Conservation (phyloP, 305 asterid genomes). For the Solanum hybrid region DNA sequence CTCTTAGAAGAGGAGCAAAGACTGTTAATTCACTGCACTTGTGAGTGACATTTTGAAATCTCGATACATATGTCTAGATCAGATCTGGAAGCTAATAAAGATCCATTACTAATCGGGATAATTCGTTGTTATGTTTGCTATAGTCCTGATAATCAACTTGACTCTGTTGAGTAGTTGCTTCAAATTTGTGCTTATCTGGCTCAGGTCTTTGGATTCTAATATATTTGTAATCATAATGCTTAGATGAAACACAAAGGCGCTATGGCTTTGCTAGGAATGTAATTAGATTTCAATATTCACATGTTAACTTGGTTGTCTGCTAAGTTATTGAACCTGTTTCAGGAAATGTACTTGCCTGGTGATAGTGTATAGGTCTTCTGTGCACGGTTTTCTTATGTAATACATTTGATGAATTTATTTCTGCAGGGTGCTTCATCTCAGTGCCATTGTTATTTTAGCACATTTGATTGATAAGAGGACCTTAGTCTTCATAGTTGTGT, state of each 20-base stretch:
- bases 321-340: not conserved
- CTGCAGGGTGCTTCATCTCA: not conserved
- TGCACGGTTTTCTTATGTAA: not conserved
- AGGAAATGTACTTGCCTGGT: not conserved
- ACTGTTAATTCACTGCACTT: constrained; percentile 83
- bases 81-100: not conserved
- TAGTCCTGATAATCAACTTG: not conserved
- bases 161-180: not conserved
- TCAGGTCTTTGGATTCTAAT: not conserved
- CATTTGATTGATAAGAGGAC: not conserved
- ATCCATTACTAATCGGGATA: not conserved
- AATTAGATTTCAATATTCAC: not conserved
- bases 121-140: not conserved
- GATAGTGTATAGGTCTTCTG: not conserved
- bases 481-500: not conserved
- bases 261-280: not conserved
- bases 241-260: not conserved
- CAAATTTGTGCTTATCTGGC: not conserved
- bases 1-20: constrained; percentile 92
- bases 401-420: not conserved
- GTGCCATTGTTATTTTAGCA: not conserved
- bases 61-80: not conserved
- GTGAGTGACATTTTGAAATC: constrained; percentile 39
- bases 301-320: not conserved
- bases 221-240: not conserved